Evolutionary conservation across 2,329 filamentous ascomycete genomes (phyloP), one percentile per base, ranked within the genome.

Genomic region (Dactylellina parvicollis): DNA sequence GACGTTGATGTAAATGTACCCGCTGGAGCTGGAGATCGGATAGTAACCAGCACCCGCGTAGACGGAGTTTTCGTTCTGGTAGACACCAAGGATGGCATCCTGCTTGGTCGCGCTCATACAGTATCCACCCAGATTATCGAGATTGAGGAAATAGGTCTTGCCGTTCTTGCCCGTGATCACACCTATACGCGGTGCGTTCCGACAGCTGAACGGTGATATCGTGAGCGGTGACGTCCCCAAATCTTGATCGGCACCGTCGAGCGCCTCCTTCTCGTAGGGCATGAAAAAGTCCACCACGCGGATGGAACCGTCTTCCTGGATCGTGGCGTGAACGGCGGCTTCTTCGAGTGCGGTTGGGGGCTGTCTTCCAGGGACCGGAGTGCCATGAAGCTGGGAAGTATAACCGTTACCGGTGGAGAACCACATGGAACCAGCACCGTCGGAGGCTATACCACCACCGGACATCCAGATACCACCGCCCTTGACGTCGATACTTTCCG

Each of bases 241-340:
- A 79, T 85, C 83, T 64, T 83, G 82, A 77, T 84, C 83, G 24
- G 82, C 83, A 34, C 83, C 83, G 75, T 85, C 83, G 2, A 85
- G 78, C 18, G 82, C 80, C n/a, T 79, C 79, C 69, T 85, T 84
- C 65, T 85, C 83, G 76, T 80, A 83, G 0, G 83, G 83, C 81
- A 84, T 84, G 77, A 85, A 85, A 73, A 84, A 85, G 76, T 85
- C 83, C 3, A 83, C 80, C 3, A 83, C 77, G 0, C 78, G 80
- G 1, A 85, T 74, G 26, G 79, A 82, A 4, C 83, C 83, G 59
- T 84, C 80, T 5, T 76, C 79, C 55, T 81, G 81, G 52, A 85
- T 81, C 0, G 80, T 82, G 78, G 83, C 82, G 74, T 85, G 83
- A 14, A 84, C 82, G 9, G 82, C 83, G 0, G 83, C 83, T 75